Conservation (phyloP, 495 filamentous ascomycete species). For the Podospora pseudocomata region DNA sequence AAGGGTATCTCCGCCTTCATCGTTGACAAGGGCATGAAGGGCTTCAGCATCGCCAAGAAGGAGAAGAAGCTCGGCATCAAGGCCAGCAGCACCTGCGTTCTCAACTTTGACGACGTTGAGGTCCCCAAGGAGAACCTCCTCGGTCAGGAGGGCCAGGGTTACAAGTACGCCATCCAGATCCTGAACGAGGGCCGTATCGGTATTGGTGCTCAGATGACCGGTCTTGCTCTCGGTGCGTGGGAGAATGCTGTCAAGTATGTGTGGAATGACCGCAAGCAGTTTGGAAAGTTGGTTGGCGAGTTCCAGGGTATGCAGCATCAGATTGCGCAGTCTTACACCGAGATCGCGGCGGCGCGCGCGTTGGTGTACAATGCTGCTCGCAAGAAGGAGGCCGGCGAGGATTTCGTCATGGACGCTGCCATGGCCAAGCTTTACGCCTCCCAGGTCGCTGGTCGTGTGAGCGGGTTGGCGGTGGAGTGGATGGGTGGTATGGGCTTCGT, state of each 20-base stretch:
- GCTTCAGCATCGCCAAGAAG: conserved; percentile 97
- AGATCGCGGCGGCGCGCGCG: conserved; percentile 85
- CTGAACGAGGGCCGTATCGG: conserved; percentile 97
- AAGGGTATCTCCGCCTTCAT: conserved; percentile 96
- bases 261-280: conserved; percentile 98
- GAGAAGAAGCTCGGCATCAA: conserved; percentile 98
- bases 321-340: conserved; percentile 91
- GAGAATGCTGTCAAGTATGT: conserved; percentile 85
- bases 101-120: conserved; percentile 97
- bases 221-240: conserved; percentile 88
- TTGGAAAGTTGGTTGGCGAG: conserved; percentile 84
- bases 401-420: conserved; percentile 91
- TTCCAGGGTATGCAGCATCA: conserved; percentile 99
- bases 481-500: conserved; percentile 99
- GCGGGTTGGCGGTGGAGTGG: conserved; percentile 89
- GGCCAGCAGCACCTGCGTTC: conserved; percentile 90
- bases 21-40: conserved; percentile 81
- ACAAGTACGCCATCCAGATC: conserved; percentile 96
- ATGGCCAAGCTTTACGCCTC: conserved; percentile 97
- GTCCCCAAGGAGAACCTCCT: conserved; percentile 82
- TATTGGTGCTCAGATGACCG: conserved; percentile 98
- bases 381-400: conserved; percentile 95
- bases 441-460: conserved; percentile 87
- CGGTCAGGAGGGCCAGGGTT: conserved; percentile 84
- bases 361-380: conserved; percentile 94